Conservation (phyloP, 306 rosid genomes). For the Casuarina glauca region DNA sequence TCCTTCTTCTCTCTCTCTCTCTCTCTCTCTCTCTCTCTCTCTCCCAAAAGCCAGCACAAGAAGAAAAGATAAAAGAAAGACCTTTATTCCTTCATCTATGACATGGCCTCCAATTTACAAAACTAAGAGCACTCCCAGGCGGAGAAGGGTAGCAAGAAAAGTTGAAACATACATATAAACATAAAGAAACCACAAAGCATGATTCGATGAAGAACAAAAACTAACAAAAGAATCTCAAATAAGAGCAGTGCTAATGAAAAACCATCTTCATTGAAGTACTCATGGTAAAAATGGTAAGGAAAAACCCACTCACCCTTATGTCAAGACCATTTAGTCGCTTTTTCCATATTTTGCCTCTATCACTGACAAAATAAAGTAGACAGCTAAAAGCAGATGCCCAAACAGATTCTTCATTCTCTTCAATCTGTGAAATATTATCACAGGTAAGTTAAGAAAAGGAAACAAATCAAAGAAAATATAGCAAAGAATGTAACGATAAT, state of each 20-base stretch:
- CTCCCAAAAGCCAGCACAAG: not conserved
- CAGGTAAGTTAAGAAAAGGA: constrained; percentile 10
- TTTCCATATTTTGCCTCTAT: constrained; percentile 89
- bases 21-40: not conserved
- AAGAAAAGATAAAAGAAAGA: not conserved
- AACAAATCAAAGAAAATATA: not conserved
- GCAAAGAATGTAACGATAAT: constrained; percentile 8
- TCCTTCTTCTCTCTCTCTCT: too few relatives aligned
- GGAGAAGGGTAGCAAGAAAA: not conserved
- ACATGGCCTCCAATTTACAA: not conserved
- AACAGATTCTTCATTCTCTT: constrained; percentile 91
- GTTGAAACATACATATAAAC: not conserved
- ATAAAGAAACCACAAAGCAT: not conserved
- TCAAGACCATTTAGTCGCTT: constrained; percentile 83
- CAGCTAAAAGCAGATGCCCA: constrained; percentile 99
- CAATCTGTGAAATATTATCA: constrained; percentile 51
- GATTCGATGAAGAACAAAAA: not conserved
- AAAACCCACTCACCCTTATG: constrained; percentile 76
- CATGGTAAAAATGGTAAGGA: constrained; percentile 14
- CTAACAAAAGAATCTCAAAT: not conserved
- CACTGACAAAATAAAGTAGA: constrained; percentile 94
- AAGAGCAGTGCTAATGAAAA: not conserved
- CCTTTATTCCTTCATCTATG: not conserved
- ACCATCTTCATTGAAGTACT: constrained; percentile 18
- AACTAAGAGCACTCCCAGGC: not conserved